Evolutionary conservation across 805 yeast species (phyloP).

Genomic region (Ogataea thermomethanolica): DNA sequence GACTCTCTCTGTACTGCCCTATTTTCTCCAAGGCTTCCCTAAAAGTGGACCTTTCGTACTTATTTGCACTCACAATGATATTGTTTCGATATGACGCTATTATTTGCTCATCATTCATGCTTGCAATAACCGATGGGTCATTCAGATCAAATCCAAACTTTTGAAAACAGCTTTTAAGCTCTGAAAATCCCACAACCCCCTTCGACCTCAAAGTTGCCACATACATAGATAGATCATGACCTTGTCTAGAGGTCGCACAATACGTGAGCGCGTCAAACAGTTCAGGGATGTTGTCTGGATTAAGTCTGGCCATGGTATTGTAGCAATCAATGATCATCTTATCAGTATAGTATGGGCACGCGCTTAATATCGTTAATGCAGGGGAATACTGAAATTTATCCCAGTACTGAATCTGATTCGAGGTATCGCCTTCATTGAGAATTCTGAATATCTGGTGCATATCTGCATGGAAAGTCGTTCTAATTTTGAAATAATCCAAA

Average conservation of each 20-base stretch:
- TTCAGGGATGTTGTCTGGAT: constrained; percentile 43
- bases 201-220: constrained; percentile 47
- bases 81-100: constrained; percentile 27
- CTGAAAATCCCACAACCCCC: constrained; percentile 51
- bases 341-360: constrained; percentile 47
- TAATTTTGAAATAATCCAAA: constrained; percentile 21
- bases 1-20: constrained; percentile 38
- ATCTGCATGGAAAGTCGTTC: constrained; percentile 16
- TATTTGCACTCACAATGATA: constrained; percentile 20
- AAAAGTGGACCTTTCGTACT: constrained; percentile 27
- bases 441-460: constrained; percentile 22
- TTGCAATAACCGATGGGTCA: constrained; percentile 18
- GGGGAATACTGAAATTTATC: constrained; percentile 20
- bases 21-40: constrained; percentile 40
- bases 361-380: constrained; percentile 42
- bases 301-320: constrained; percentile 38
- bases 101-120: constrained; percentile 27
- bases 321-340: constrained; percentile 46
- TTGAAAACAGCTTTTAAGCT: constrained; percentile 30
- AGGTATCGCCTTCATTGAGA: constrained; percentile 25
- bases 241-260: constrained; percentile 46
- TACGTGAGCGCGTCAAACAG: constrained; percentile 57
- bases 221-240: constrained; percentile 42
- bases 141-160: constrained; percentile 29
- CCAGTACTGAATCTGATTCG: constrained; percentile 25